Percentiles rank a stretch among this genome's conserved stretches.
Conservation (phyloP, 345 rosid species). For the Mercurialis annua region DNA sequence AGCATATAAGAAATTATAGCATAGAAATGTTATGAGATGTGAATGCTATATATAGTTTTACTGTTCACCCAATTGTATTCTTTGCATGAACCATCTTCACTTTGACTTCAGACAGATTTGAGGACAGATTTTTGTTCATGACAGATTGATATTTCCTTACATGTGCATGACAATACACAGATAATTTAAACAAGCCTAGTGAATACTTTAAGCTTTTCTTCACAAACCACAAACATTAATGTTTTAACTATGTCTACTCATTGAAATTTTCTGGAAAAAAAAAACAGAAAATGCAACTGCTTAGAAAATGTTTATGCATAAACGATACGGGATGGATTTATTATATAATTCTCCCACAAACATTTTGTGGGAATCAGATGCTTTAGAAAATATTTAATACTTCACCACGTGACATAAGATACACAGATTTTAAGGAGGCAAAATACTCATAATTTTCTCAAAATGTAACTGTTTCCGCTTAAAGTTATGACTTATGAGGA, state of each 20-base stretch:
- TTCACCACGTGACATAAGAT: neutral
- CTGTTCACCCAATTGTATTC: neutral
- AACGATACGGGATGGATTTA: neutral
- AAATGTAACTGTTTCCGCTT: neutral
- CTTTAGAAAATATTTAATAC: neutral
- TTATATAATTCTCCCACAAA: neutral
- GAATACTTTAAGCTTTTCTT: neutral
- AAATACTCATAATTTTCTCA: neutral
- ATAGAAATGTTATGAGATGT: neutral
- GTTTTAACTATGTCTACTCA: neutral
- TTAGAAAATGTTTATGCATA: neutral
- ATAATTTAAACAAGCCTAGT: neutral
- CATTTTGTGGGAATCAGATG: neutral
- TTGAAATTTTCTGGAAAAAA: too few species aligned
- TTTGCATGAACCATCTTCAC: neutral
- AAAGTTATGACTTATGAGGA: conserved; percentile 1
- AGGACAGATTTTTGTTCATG: neutral
- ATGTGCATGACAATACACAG: neutral
- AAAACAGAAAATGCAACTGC: neutral
- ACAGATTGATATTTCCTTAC: neutral
- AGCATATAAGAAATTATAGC: neutral
- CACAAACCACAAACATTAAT: neutral
- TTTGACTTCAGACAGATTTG: neutral
- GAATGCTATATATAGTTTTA: neutral
- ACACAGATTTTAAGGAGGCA: neutral